These are phyloP conservation scores for Penicillium sp. DNA, from an alignment of 2,329 filamentous ascomycete genomes.

Conservation along the genomic window DNA sequence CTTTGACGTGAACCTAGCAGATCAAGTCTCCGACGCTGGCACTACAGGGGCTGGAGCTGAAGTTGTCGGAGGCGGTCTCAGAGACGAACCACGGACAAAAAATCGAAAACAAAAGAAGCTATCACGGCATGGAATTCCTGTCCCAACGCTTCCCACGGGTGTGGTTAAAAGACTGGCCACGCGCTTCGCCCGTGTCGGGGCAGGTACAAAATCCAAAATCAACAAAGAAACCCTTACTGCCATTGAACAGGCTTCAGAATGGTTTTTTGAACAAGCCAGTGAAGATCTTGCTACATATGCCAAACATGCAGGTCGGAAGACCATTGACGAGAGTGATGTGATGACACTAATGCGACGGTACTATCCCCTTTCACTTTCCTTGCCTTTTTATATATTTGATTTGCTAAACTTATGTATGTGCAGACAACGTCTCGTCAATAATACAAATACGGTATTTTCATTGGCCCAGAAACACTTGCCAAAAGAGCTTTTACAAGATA, in stretches of 20 bases:
- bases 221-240: constrained; percentile 69
- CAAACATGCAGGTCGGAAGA: constrained; percentile 75
- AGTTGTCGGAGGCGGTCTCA: constrained; percentile 33
- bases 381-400: not conserved
- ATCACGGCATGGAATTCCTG: constrained; percentile 70
- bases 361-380: constrained; percentile 30
- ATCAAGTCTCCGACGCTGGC: constrained; percentile 26
- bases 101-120: constrained; percentile 51
- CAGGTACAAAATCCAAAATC: constrained; percentile 64
- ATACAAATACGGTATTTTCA: constrained; percentile 72
- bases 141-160: constrained; percentile 67
- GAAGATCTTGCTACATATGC: constrained; percentile 78
- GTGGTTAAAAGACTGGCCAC: constrained; percentile 66
- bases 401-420: constrained; percentile 19
- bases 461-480: constrained; percentile 80
- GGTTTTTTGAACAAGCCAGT: constrained; percentile 85
- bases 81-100: constrained; percentile 26
- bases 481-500: constrained; percentile 74
- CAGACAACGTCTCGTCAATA: constrained; percentile 73
- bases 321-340: constrained; percentile 81
- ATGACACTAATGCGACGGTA: constrained; percentile 79
- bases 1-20: constrained; percentile 28
- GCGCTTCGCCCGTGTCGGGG: constrained; percentile 65
- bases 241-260: constrained; percentile 77
- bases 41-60: constrained; percentile 21